A percentile compares a stretch with the other conserved stretches of the same genome.
phyloP scores from a whole-genome alignment of 148 eudicot genomes.

The Silene uniflora region DNA sequence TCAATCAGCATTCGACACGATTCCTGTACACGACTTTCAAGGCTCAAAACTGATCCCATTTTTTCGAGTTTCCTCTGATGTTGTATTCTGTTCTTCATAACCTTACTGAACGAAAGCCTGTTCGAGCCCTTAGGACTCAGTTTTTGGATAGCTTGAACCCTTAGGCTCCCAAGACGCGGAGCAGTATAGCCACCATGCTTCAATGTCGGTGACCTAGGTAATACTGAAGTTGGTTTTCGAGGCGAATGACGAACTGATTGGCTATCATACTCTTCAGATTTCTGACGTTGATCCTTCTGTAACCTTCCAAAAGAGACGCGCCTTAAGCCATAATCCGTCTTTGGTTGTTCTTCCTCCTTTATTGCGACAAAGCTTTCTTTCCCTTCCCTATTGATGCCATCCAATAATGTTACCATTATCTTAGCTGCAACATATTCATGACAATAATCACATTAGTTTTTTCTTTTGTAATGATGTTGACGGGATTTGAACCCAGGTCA shows the following conservation, averaged over 20 bases:
- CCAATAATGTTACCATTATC: constrained; percentile 50
- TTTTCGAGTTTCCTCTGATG: constrained; percentile 17
- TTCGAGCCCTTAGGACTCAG: constrained; percentile 66
- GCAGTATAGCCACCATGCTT: constrained; percentile 42
- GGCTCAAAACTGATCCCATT: background rate
- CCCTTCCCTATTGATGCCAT: constrained; percentile 62
- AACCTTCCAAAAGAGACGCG: constrained; percentile 33
- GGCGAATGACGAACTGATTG: constrained; percentile 47
- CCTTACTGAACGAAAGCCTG: constrained; percentile 66
- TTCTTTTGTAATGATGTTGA: no score
- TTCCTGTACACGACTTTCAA: background rate
- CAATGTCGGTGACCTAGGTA: constrained; percentile 32
- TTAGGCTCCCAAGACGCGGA: constrained; percentile 52
- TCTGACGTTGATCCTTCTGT: constrained; percentile 28
- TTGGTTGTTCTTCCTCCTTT: constrained; percentile 77
- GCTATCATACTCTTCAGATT: constrained; percentile 25
- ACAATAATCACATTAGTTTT: no score
- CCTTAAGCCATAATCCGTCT: background rate
- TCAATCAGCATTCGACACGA: no score
- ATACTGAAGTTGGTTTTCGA: constrained; percentile 78
- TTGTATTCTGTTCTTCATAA: constrained; percentile 37
- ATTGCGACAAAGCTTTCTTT: constrained; percentile 53
- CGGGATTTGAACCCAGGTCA: no score
- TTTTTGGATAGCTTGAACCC: constrained; percentile 65
- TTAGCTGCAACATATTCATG: constrained; percentile 16